These are phyloP conservation scores for carrot (Daucus carota) DNA, from an alignment of 129 eudicot genomes.

Conservation along the genomic window DNA sequence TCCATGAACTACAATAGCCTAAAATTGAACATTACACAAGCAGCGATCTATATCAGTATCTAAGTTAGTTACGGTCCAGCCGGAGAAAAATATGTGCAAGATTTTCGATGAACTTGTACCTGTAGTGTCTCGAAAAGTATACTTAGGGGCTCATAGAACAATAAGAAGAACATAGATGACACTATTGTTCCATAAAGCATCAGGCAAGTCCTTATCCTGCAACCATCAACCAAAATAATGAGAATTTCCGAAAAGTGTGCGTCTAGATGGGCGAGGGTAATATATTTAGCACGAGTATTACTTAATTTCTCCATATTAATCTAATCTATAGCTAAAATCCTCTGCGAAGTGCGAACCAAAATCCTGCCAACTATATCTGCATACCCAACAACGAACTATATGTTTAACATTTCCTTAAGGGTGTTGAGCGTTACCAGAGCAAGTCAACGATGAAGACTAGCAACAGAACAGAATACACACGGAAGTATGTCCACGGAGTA, in stretches of 20 bases:
- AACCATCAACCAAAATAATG: slow-evolving; percentile 4
- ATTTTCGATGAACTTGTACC: slow-evolving; percentile 26
- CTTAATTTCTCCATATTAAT: neutral
- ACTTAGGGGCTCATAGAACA: slow-evolving; percentile 86
- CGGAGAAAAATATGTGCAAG: neutral
- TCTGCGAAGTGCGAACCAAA: neutral
- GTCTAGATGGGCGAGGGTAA: too few relatives aligned
- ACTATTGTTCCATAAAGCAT: slow-evolving; percentile 33
- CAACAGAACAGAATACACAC: slow-evolving; percentile 77
- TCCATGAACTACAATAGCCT: slow-evolving; percentile 89
- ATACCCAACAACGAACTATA: neutral
- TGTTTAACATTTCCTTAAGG: neutral
- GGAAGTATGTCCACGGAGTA: slow-evolving; percentile 89
- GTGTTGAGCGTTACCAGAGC: slow-evolving; percentile 50
- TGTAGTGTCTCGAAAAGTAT: slow-evolving; percentile 82
- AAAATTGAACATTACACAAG: slow-evolving; percentile 8
- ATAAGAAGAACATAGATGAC: slow-evolving; percentile 54
- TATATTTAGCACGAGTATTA: neutral
- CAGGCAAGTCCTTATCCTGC: slow-evolving; percentile 63
- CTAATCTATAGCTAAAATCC: neutral
- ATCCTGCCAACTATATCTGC: neutral
- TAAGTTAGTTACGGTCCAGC: neutral
- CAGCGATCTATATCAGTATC: slow-evolving; percentile 13
- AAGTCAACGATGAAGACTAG: slow-evolving; percentile 59
- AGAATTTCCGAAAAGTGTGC: neutral